phyloP scores from a whole-genome alignment of 257 asterid genomes.

The Nicotiana paniculata region DNA sequence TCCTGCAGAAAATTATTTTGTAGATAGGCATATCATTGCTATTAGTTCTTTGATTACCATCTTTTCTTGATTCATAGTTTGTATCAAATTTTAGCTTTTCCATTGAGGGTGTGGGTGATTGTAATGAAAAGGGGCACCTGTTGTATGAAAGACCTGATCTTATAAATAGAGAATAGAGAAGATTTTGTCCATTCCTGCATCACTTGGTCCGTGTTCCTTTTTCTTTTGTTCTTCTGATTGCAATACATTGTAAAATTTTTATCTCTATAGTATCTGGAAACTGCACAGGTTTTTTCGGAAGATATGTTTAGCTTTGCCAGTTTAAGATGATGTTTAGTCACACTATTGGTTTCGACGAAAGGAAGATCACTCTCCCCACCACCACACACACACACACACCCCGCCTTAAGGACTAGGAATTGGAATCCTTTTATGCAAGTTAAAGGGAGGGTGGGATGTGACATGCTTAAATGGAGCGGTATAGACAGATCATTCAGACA shows the following conservation, averaged over 20 bases:
- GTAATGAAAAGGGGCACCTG: background rate
- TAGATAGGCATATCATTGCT: slow-evolving; percentile 12
- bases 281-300: background rate
- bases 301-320: background rate
- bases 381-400: too few species aligned
- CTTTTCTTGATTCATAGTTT: slow-evolving; percentile 3
- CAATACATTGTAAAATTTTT: background rate
- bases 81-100: background rate
- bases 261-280: background rate
- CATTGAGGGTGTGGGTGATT: background rate
- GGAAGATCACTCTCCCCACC: background rate
- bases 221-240: background rate
- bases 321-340: background rate
- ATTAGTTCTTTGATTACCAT: background rate
- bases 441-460: background rate
- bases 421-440: background rate
- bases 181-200: background rate
- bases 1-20: slow-evolving; percentile 8
- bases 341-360: background rate
- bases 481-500: too few species aligned
- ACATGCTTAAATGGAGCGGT: too few species aligned
- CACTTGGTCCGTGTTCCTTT: background rate
- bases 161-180: background rate
- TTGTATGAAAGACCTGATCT: slow-evolving; percentile 6
- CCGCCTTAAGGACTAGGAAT: background rate